Conservation (phyloP, 2,329 filamentous ascomycete genomes). For the Ceratocystis harringtonii region DNA sequence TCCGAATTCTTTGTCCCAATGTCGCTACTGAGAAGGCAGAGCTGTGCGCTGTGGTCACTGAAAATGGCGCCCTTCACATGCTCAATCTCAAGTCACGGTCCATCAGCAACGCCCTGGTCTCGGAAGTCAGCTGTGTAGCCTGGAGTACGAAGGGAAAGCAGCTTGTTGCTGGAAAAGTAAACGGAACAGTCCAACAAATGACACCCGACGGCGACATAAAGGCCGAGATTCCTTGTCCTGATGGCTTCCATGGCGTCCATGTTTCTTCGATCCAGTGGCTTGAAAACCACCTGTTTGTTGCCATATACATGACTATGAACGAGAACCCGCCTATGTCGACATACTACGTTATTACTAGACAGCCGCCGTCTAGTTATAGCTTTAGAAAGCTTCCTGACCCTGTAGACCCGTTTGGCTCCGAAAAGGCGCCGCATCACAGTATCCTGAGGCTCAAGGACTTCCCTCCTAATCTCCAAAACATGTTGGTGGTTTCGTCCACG, state of each 20-base stretch:
- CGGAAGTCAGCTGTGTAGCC: constrained; percentile 64
- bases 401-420: constrained; percentile 54
- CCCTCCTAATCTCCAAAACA: constrained; percentile 62
- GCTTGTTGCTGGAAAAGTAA: constrained; percentile 66
- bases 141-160: constrained; percentile 95
- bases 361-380: constrained; percentile 43
- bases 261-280: constrained; percentile 77
- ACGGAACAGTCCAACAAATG: constrained; percentile 72
- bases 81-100: constrained; percentile 59
- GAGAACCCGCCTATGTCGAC: constrained; percentile 46
- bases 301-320: constrained; percentile 56
- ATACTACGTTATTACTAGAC: constrained; percentile 67
- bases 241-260: constrained; percentile 49
- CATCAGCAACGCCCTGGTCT: constrained; percentile 50
- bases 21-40: constrained; percentile 58
- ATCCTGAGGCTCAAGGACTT: constrained; percentile 66
- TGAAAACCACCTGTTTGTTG: constrained; percentile 70
- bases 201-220: constrained; percentile 65
- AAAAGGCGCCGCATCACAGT: constrained; percentile 59
- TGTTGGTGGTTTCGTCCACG: constrained; percentile 70
- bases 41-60: constrained; percentile 66
- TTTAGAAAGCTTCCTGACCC: constrained; percentile 64
- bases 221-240: constrained; percentile 63
- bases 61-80: constrained; percentile 66
- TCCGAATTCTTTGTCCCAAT: constrained; percentile 67